Evolutionary conservation across 805 yeast species (phyloP).

Genomic region (Myxozyma melibiosi): DNA sequence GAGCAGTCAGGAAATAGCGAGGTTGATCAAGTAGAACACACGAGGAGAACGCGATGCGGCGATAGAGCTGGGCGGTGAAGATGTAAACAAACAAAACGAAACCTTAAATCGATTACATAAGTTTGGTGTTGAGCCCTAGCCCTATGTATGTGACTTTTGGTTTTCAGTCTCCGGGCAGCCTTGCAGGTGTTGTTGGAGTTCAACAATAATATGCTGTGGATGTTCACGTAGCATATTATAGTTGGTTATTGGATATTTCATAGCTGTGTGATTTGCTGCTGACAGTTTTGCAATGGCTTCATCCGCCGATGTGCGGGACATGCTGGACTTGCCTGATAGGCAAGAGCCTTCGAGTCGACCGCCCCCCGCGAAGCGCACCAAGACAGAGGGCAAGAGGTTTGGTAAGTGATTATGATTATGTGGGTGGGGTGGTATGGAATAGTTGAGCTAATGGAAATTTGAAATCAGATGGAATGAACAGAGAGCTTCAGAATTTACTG

Average conservation of each 20-base stretch:
- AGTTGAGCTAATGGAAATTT: neutral
- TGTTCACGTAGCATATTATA: neutral
- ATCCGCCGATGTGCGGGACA: conserved; percentile 41
- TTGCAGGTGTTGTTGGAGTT: too few species aligned
- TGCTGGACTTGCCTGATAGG: conserved; percentile 38
- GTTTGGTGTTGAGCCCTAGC: neutral
- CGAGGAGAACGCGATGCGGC: neutral
- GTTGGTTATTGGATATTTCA: neutral
- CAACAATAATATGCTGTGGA: too few species aligned
- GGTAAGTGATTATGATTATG: conserved; percentile 5
- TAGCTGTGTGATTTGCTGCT: neutral
- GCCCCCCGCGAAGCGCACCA: conserved; percentile 37
- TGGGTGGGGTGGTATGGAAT: neutral
- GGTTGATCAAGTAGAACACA: neutral
- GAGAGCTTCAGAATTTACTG: conserved; percentile 82
- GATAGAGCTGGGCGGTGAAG: neutral
- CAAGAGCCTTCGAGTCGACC: conserved; percentile 23
- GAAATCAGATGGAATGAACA: conserved; percentile 80
- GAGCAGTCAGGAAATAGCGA: neutral
- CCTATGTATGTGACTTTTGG: neutral
- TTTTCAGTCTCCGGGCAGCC: too few species aligned
- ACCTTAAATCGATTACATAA: neutral
- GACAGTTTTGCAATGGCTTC: conserved; percentile 30
- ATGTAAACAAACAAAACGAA: conserved; percentile 8
- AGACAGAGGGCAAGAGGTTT: conserved; percentile 38